Conservation (phyloP, 257 asterid species). For the Haberlea rhodopensis region DNA sequence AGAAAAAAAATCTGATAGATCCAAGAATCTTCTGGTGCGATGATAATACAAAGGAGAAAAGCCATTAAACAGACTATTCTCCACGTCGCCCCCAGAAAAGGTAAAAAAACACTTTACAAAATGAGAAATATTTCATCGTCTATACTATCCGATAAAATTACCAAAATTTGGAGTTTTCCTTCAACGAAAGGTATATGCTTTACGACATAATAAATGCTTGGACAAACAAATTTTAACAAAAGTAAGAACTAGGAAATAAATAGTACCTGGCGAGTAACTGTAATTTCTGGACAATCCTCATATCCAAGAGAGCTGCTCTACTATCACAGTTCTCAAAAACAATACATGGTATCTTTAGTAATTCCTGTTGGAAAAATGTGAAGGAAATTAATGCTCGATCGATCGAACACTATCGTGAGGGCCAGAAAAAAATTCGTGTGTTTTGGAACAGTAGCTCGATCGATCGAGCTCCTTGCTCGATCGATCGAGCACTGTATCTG, state of each 20-base stretch:
- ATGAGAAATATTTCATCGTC: background rate
- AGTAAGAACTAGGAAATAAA: background rate
- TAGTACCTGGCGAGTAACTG: conserved; percentile 91
- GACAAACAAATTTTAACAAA: background rate
- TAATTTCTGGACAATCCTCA: conserved; percentile 85
- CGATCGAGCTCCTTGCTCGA: too few species aligned
- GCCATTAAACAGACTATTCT: background rate
- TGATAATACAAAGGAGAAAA: background rate
- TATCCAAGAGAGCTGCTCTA: conserved; percentile 83
- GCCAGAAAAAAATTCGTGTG: too few species aligned
- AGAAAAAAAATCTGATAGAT: background rate
- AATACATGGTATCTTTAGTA: conserved; percentile 87
- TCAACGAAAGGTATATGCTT: background rate
- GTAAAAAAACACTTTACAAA: background rate
- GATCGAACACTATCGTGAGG: too few species aligned
- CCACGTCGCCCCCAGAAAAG: background rate
- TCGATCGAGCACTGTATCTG: too few species aligned
- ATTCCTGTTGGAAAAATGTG: conserved; percentile 99
- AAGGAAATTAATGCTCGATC: too few species aligned
- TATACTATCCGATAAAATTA: background rate
- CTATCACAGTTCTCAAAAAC: conserved; percentile 88
- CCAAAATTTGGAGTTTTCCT: background rate
- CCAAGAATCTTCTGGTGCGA: background rate
- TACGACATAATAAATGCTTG: background rate
- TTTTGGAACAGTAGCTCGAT: too few species aligned